These are phyloP conservation scores for Sclerotinia subarctica DNA, from an alignment of 2,329 filamentous ascomycete species.

Conservation along the genomic window DNA sequence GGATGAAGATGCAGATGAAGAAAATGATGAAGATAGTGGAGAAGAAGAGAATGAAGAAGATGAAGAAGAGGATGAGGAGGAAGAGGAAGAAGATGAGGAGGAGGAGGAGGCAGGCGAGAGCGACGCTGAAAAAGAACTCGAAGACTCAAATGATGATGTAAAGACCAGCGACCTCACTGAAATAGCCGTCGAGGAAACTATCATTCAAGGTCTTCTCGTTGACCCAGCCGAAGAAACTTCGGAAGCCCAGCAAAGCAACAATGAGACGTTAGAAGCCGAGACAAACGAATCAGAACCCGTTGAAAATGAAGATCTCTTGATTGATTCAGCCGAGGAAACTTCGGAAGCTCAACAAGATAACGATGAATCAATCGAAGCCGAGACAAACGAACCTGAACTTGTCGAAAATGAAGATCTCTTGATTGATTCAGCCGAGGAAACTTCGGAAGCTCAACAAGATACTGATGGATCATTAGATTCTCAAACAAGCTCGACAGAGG, in stretches of 20 bases:
- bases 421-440: slow-evolving; percentile 26
- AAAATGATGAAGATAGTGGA: slow-evolving; percentile 18
- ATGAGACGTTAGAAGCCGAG: slow-evolving; percentile 25
- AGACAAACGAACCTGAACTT: slow-evolving; percentile 23
- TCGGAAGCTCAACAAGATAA: not conserved
- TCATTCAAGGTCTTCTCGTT: not conserved
- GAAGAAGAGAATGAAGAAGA: slow-evolving; percentile 11
- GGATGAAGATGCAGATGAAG: slow-evolving; percentile 22
- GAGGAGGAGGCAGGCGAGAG: slow-evolving; percentile 9
- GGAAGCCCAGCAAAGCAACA: slow-evolving; percentile 3
- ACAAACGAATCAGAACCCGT: slow-evolving; percentile 22
- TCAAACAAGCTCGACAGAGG: slow-evolving; percentile 10
- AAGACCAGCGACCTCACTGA: not conserved
- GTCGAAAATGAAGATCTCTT: slow-evolving; percentile 29
- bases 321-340: slow-evolving; percentile 24
- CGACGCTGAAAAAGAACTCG: not conserved
- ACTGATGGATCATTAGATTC: slow-evolving; percentile 11
- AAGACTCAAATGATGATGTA: not conserved
- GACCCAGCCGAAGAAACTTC: not conserved
- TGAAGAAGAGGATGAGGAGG: slow-evolving; percentile 23
- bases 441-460: not conserved
- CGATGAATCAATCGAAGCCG: slow-evolving; percentile 23
- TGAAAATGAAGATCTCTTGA: slow-evolving; percentile 29
- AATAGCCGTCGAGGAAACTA: slow-evolving; percentile 5
- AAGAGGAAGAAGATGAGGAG: slow-evolving; percentile 12